Conservation (phyloP, 805 yeast species). For the Grigorovia transvaalensis region DNA sequence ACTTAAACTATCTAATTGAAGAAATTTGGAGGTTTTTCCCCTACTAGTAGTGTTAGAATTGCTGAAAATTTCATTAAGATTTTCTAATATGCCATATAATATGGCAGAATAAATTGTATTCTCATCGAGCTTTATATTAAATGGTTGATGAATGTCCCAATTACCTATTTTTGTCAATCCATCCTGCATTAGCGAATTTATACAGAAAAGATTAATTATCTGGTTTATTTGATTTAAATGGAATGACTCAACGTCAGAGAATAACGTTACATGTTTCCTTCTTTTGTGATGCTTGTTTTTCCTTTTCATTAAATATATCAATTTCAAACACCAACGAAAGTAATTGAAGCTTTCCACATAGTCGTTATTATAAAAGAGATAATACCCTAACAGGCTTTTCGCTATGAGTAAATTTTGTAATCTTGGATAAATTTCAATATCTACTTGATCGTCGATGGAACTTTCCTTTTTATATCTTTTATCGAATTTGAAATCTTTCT, state of each 20-base stretch:
- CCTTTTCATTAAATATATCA: slow-evolving; percentile 9
- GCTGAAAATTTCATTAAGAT: not conserved
- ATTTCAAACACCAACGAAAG: slow-evolving; percentile 17
- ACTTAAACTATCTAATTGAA: not conserved
- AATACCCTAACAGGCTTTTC: slow-evolving; percentile 6
- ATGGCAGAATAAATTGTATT: not conserved
- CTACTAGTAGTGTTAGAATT: no score
- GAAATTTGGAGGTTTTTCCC: not conserved
- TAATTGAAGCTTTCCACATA: slow-evolving; percentile 9
- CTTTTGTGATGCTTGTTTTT: not conserved
- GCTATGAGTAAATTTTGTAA: slow-evolving; percentile 5
- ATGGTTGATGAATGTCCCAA: not conserved
- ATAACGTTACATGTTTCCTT: not conserved
- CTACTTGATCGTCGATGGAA: not conserved
- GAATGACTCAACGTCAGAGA: not conserved
- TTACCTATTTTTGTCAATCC: not conserved
- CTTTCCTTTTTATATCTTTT: not conserved
- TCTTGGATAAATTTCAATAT: not conserved
- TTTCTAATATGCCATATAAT: not conserved
- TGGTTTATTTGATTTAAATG: not conserved
- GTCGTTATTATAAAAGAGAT: slow-evolving; percentile 8
- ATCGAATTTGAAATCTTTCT: slow-evolving; percentile 3
- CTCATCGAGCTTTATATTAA: slow-evolving; percentile 3
- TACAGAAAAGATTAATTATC: slow-evolving; percentile 5
- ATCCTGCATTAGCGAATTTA: slow-evolving; percentile 8